Evolutionary conservation across 1,139 yeast genomes (phyloP).

Genomic region (Pichia sp.): DNA sequence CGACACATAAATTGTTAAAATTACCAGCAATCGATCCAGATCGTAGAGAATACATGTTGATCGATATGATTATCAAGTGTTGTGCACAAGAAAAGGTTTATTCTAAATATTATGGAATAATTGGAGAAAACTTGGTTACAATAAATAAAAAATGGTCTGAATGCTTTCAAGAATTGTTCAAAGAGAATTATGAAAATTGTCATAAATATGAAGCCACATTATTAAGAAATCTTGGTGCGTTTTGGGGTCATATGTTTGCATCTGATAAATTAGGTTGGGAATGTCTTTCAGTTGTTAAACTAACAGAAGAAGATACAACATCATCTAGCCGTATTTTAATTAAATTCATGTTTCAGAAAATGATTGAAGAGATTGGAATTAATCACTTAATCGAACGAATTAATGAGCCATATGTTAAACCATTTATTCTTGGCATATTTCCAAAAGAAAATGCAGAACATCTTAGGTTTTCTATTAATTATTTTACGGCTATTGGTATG

Average conservation of each 20-base stretch:
- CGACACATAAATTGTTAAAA: constrained; percentile 74
- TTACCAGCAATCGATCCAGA: constrained; percentile 36
- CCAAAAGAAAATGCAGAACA: constrained; percentile 44
- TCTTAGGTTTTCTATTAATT: constrained; percentile 76
- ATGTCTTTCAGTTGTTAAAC: constrained; percentile 40
- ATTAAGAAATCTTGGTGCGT: constrained; percentile 72
- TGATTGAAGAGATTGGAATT: constrained; percentile 74
- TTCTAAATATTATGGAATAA: constrained; percentile 76
- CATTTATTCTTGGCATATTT: constrained; percentile 45
- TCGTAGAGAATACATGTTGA: constrained; percentile 39
- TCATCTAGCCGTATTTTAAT: constrained; percentile 78
- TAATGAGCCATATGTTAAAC: constrained; percentile 43
- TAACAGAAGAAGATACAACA: constrained; percentile 70
- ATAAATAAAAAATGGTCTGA: constrained; percentile 49
- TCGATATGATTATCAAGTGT: constrained; percentile 74
- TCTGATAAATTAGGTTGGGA: constrained; percentile 66
- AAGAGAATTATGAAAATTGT: constrained; percentile 48
- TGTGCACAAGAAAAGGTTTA: constrained; percentile 86
- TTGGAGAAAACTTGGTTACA: constrained; percentile 61
- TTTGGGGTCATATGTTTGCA: constrained; percentile 83
- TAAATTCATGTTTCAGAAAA: constrained; percentile 73
- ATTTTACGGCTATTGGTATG: constrained; percentile 86
- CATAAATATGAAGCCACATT: constrained; percentile 69
- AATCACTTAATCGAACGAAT: constrained; percentile 43
- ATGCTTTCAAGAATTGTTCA: constrained; percentile 49